Base-by-base conservation (phyloP, 495 filamentous ascomycete genomes). In the Tuber aestivum region DNA sequence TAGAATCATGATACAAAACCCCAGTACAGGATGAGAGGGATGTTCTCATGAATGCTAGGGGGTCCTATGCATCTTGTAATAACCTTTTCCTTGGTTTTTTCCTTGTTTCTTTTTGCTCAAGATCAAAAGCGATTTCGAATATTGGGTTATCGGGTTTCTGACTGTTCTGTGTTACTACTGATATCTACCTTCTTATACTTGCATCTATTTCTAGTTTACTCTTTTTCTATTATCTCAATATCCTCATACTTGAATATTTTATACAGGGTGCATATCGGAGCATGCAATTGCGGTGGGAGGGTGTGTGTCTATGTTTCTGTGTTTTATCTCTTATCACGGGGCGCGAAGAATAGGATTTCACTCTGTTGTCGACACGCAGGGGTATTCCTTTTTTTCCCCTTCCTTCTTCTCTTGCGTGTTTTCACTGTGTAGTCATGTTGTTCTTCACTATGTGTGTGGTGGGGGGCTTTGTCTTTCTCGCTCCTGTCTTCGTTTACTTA, bases 241-340 rank as follows among this genome's bases (percentile, higher is more conserved):
- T 75, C 72, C 74, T 79, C 73, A 69, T 75, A 65, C 38, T 72
- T 61, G 50, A 68, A 72, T 72, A 79, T 73, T 79, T 77, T 79
- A 76, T 76, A 73, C 45, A 68, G 76, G 78, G 77, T 79, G 76
- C 77, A 79, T 78, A 76, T 76, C 75, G 76, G 76, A 78, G 75
- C 74, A 75, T 79, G 77, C 70, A 79, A 79, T 77, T 72, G 75
- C 73, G 78, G 72, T 72, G n/a, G n/a, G 78, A 72, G 76, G 76
- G 32, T 72, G 70, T 73, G 75, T 50, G 42, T 78, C 69, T 72
- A 44, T 78, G 69, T 78, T 37, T 76, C 70, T 79, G 8, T 32
- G 16, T 65, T 35, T 65, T 32, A 56, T 20, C 16, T 6, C 0
- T 48, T 65, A 65, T 35, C 27, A 65, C 56, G 27, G 27, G 14